Base-by-base conservation (phyloP, 768 basidiomycete species). In the Arthromyces matolae region DNA sequence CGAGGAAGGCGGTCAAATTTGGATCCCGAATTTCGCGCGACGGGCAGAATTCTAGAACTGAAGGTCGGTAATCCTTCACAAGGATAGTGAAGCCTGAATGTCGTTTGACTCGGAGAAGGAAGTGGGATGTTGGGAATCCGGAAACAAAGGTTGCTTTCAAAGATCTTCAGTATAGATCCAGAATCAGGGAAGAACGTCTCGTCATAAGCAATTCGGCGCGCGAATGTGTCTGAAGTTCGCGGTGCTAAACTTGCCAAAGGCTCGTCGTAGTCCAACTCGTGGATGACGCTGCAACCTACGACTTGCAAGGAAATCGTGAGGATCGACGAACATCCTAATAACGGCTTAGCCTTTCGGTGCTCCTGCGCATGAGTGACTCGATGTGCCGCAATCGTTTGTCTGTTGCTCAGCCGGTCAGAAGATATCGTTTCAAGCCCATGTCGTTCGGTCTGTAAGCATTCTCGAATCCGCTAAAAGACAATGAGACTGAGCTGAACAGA, bases 101-200 rank as follows among this genome's bases (percentile, higher is more conserved):
- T 18, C 38, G 29, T 39, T 12, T 29, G 33, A 31, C n/a, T n/a
- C n/a, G n/a, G n/a, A n/a, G n/a, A n/a, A n/a, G n/a, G n/a, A n/a
- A n/a, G n/a, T n/a, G n/a, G n/a, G n/a, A n/a, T n/a, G n/a, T n/a
- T n/a, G n/a, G n/a, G n/a, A n/a, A n/a, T n/a, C n/a, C 24, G 25
- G 22, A 48, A 48, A 20, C 33, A 22, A 18, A 48, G 24, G 29
- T 48, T 48, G 24, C 32, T 48, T 42, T 48, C 40, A 23, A 48
- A 42, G 19, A 36, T 14, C 20, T 42, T 42, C 24, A 48, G 22
- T 24, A 42, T 14, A 9, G 47, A 48, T 19, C 47, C 47, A 14
- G 16, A 39, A 5, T 46, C 10, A 8, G 35, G 3, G 3, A 27
- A 23, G 24, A 48, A 42, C 22, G 39, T 48, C 31, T 27, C 40